Base-by-base conservation (phyloP, 495 filamentous ascomycete genomes). In the Coniosporium apollinis region DNA sequence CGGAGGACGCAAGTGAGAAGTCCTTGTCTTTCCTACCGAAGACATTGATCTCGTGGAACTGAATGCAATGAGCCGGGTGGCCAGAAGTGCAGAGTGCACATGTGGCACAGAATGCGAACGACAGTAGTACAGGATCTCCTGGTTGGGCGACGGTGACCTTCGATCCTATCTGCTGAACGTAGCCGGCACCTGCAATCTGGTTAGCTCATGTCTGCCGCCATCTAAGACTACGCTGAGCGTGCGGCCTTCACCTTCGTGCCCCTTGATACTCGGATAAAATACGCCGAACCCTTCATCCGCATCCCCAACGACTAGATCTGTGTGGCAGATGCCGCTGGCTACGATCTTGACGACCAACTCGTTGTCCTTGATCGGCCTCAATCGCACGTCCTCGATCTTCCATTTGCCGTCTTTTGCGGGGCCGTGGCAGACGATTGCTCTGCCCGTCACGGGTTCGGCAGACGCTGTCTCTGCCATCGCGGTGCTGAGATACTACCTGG, bases 101-200 rank as follows among this genome's bases (percentile, higher is more conserved):
- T 20, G 32, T 21, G 15, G 47, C 45, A 38, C 60, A 64, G 36
- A 38, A 50, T 6, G 35, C 38, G 34, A 52, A 58, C 11, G 51
- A 58, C 3, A 61, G 43, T 5, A 64, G 19, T 9, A 54, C 50
- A 0, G 41, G 43, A 21, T 54, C 50, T 24, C 48, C 50, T 10
- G 29, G n/a, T 19, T 38, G 19, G 3, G 44, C 42, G 9, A 44
- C 46, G 3, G 44, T 51, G 14, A 54, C 47, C 13, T 34, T 43
- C 7, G 25, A 19, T 20, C 50, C 50, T 17, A 54, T 40, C 5
- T 30, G 33, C 28, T 44, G 30, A 31, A 54, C 45, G 32, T 42
- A 44, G 16, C 50, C 50, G 22, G 44, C 28, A 37, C 50, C 48
- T 51, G 22, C n/a, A n/a, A n/a, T n/a, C n/a, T n/a, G n/a, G n/a